These are phyloP conservation scores for Aspergillus sp. DNA, from an alignment of 2,329 filamentous ascomycete genomes.

Conservation along the genomic window DNA sequence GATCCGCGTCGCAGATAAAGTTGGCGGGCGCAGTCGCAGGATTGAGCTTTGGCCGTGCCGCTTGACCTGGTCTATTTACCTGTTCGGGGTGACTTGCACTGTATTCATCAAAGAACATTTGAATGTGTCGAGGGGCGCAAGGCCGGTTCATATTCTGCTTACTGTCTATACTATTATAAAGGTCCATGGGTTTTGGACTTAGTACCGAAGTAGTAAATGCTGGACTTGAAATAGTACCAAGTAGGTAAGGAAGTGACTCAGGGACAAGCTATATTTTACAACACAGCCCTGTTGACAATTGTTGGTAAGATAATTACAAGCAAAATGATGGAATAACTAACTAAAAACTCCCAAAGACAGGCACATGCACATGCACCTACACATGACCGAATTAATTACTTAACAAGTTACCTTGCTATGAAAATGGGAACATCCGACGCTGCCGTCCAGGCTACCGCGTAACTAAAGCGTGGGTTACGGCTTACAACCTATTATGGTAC, in stretches of 20 bases:
- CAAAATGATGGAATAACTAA: neutral
- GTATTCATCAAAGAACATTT: neutral
- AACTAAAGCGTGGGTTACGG: neutral
- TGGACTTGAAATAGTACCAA: neutral
- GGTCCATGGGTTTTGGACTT: too few relatives aligned
- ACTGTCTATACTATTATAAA: too few relatives aligned
- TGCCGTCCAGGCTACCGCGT: neutral
- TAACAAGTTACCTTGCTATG: conserved; percentile 8
- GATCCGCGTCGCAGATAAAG: conserved; percentile 14
- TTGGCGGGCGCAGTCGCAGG: conserved; percentile 15
- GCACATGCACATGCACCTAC: neutral
- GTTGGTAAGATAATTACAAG: too few relatives aligned
- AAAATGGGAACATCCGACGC: neutral
- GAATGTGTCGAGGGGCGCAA: neutral
- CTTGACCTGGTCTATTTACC: conserved; percentile 2
- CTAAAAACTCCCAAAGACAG: neutral
- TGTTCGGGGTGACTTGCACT: neutral
- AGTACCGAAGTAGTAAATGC: too few relatives aligned
- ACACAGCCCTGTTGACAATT: neutral
- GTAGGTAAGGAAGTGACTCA: too few relatives aligned
- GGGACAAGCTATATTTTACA: neutral
- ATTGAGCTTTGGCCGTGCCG: conserved; percentile 14
- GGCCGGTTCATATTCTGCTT: too few relatives aligned
- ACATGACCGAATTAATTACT: neutral
- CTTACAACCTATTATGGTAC: neutral